Evolutionary conservation across 176 grass and related monocot genomes (phyloP), one percentile per base, ranked within the genome.

Genomic region (Bonia amplexicaulis): DNA sequence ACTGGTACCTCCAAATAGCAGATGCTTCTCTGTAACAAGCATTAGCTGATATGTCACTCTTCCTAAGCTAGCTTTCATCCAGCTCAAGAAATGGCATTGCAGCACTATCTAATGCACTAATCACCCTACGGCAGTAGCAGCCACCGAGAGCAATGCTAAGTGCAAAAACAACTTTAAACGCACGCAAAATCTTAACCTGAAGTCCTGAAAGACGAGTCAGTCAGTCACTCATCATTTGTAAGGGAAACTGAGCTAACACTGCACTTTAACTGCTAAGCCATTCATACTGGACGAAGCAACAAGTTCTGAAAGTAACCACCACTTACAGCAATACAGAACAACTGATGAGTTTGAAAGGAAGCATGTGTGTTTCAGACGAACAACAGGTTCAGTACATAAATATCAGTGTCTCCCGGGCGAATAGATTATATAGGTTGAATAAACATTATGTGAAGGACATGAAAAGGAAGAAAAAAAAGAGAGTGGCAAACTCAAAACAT

Each of bases 321-420:
- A 31, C 26, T 71, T 71, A 48, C 49, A 66, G 25, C 35, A 41
- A 68, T 39, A 53, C 2, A 70, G 2, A 9, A 46, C 6, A 81
- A 57, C 62, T 26, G 4, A 64, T 47, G 39, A 73, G 58, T 7
- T 55, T 55, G n/a, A 41, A 71, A 78, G 0, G 41, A 72, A 57
- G 35, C 31, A 20, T 54, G 26, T 45, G 25, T 58, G 27, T 49
- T 80, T 80, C 22, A 52, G 52, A 26, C 17, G 71, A 82, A 81
- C n/a, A 84, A 68, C 16, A 80, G 62, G 44, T 62, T 84, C 33
- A 26, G 69, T 91, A 91, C 76, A 87, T 80, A 84, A 84, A 87
- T 69, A 80, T 62, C 42, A 57, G 33, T 8, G 29, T 87, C 68
- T 90, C 85, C 85, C 55, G 7, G 78, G 68, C 84, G 61, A 77